These are phyloP conservation scores for Cryphonectria japonica DNA, from an alignment of 2,329 filamentous ascomycete genomes.

Conservation along the genomic window DNA sequence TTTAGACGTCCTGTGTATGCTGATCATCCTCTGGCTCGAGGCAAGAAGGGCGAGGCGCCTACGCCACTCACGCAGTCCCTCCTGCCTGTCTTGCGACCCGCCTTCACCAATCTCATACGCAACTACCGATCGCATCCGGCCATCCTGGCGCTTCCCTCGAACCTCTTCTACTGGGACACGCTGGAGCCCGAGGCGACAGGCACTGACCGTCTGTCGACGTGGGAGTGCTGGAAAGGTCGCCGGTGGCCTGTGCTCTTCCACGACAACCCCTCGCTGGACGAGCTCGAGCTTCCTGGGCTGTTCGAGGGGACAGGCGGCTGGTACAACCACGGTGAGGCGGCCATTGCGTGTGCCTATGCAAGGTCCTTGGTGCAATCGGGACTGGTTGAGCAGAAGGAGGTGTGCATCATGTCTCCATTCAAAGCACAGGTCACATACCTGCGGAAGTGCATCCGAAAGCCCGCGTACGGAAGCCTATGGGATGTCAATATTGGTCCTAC, in stretches of 20 bases:
- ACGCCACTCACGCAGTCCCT: slow-evolving; percentile 21
- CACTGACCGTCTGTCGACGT: slow-evolving; percentile 23
- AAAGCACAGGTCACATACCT: slow-evolving; percentile 32
- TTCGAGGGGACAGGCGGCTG: slow-evolving; percentile 31
- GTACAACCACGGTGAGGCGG: slow-evolving; percentile 32
- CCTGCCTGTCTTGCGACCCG: slow-evolving; percentile 33
- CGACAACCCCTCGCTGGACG: slow-evolving; percentile 31
- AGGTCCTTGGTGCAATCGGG: slow-evolving; percentile 18
- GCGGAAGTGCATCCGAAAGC: slow-evolving; percentile 24
- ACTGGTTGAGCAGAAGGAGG: slow-evolving; percentile 26
- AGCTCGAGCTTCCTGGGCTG: slow-evolving; percentile 29
- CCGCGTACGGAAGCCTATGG: slow-evolving; percentile 21
- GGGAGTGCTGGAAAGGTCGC: slow-evolving; percentile 30
- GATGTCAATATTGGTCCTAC: slow-evolving; percentile 34
- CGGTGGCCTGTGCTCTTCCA: slow-evolving; percentile 33
- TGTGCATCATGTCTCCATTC: slow-evolving; percentile 35
- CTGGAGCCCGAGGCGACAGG: slow-evolving; percentile 29
- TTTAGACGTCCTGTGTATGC: slow-evolving; percentile 33
- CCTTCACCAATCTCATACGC: slow-evolving; percentile 33
- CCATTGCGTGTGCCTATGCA: slow-evolving; percentile 31
- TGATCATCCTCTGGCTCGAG: slow-evolving; percentile 33
- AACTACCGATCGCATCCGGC: slow-evolving; percentile 36
- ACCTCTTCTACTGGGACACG: slow-evolving; percentile 34
- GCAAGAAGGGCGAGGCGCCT: slow-evolving; percentile 21
- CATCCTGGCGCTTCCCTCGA: slow-evolving; percentile 33